Conservation (phyloP, 441 rosid species). For the Aquilaria agallochum region DNA sequence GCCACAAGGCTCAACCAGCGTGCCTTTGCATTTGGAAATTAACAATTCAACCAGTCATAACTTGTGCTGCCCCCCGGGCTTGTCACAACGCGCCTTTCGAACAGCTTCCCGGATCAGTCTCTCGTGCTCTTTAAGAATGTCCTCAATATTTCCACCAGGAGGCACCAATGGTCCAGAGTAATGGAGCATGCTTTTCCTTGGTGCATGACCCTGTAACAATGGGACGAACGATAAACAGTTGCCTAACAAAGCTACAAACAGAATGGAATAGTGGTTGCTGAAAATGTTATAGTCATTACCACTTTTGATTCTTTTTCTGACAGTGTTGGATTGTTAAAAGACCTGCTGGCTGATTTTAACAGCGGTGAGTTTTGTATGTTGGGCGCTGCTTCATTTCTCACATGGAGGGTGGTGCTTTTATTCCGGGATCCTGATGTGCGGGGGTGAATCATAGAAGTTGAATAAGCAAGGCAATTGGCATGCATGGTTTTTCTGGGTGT, state of each 20-base stretch:
- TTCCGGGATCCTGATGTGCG: constrained; percentile 30
- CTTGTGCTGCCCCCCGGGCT: constrained; percentile 5
- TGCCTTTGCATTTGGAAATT: no score
- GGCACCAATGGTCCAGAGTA: constrained; percentile 87
- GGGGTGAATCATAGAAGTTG: constrained; percentile 60
- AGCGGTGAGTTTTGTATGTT: constrained; percentile 29
- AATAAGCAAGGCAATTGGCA: constrained; percentile 35
- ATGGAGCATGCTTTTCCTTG: constrained; percentile 47
- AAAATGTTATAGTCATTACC: constrained; percentile 28
- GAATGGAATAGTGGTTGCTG: no score
- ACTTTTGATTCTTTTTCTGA: constrained; percentile 31
- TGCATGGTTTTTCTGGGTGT: constrained; percentile 31
- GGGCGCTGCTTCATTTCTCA: constrained; percentile 24
- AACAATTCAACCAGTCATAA: no score
- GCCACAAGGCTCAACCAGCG: no score
- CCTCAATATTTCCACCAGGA: constrained; percentile 79
- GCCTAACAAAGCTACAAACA: no score
- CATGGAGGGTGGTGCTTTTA: constrained; percentile 21
- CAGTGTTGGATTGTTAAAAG: constrained; percentile 24
- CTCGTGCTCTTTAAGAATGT: constrained; percentile 74
- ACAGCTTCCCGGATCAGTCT: constrained; percentile 85
- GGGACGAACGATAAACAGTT: constrained; percentile 2
- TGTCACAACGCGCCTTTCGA: constrained; percentile 58
- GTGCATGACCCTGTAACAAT: constrained; percentile 30
- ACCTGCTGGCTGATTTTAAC: constrained; percentile 25